A percentile compares a stretch with the other conserved stretches of the same genome.
phyloP scores from a whole-genome alignment of 2,329 filamentous ascomycete genomes.

The Paracoccidioides lutzii region DNA sequence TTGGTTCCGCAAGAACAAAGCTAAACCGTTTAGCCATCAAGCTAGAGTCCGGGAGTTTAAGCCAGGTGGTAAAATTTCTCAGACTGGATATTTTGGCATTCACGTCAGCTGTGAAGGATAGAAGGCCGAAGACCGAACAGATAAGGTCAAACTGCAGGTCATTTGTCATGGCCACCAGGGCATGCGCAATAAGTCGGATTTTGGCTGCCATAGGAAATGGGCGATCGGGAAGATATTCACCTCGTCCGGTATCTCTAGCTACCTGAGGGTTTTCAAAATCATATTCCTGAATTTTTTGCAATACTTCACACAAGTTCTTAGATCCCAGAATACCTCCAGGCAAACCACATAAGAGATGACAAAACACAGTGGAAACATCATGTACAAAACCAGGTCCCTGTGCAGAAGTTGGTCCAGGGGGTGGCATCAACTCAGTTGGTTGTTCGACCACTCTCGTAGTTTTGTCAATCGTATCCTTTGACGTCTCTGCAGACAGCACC shows the following conservation, averaged over 20 bases:
- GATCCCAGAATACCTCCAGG: constrained; percentile 30
- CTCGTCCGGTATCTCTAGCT: constrained; percentile 10
- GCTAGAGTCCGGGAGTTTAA: constrained; percentile 16
- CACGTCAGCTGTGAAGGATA: constrained; percentile 21
- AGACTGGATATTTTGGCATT: constrained; percentile 12
- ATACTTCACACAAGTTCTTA: constrained; percentile 19
- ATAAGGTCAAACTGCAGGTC: constrained; percentile 30
- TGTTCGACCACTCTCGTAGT: constrained; percentile 23
- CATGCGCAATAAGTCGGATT: constrained; percentile 25
- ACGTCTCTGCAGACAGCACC: constrained; percentile 25
- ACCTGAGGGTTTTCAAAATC: constrained; percentile 10
- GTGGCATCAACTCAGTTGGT: constrained; percentile 15
- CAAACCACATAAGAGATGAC: constrained; percentile 24
- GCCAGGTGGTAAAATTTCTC: constrained; percentile 10
- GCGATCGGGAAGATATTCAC: constrained; percentile 14
- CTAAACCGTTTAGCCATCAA: constrained; percentile 23
- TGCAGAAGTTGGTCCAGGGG: constrained; percentile 1
- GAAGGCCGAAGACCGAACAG: constrained; percentile 29
- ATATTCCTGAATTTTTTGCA: constrained; percentile 20
- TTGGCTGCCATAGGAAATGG: constrained; percentile 14
- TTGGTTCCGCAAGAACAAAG: constrained; percentile 16
- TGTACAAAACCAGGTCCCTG: constrained; percentile 16
- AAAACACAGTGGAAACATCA: constrained; percentile 25
- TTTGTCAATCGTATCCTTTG: constrained; percentile 21
- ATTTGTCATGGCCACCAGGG: constrained; percentile 24